Conservation (phyloP, 345 rosid species). For the Reutealis trisperma region DNA sequence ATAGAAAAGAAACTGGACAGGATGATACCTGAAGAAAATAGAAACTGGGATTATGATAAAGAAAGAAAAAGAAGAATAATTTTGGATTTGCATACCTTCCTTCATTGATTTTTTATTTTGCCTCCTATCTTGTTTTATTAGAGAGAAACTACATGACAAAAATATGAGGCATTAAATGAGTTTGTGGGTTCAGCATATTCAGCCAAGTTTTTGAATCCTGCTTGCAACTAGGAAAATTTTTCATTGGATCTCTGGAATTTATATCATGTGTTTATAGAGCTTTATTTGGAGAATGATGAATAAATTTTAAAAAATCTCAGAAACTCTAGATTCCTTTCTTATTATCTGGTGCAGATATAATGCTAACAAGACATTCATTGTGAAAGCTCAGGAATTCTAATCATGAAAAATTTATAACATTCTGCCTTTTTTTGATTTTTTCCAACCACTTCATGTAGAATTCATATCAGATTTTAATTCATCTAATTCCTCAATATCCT, state of each 20-base stretch:
- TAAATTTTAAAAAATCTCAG: not conserved
- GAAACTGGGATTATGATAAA: not conserved
- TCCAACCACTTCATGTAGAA: not conserved
- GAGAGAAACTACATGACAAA: not conserved
- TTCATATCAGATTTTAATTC: not conserved
- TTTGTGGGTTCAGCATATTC: not conserved
- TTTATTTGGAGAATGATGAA: not conserved
- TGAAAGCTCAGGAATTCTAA: not conserved
- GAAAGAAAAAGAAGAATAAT: not conserved
- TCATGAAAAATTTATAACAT: not conserved
- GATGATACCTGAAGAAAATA: not conserved
- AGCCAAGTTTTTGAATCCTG: not conserved
- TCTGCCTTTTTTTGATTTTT: not conserved
- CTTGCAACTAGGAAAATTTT: not conserved
- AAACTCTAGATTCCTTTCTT: not conserved
- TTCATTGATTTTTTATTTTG: not conserved
- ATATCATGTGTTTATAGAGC: not conserved
- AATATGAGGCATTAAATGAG: not conserved
- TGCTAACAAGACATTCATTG: not conserved
- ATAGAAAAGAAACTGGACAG: not conserved
- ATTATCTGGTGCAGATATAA: not conserved
- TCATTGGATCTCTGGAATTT: not conserved
- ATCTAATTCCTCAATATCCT: not conserved
- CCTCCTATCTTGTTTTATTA: not conserved
- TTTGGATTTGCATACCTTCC: not conserved